Conservation (phyloP, 192 early-diverging fungal species). For the Nowakowskiella sp. region DNA sequence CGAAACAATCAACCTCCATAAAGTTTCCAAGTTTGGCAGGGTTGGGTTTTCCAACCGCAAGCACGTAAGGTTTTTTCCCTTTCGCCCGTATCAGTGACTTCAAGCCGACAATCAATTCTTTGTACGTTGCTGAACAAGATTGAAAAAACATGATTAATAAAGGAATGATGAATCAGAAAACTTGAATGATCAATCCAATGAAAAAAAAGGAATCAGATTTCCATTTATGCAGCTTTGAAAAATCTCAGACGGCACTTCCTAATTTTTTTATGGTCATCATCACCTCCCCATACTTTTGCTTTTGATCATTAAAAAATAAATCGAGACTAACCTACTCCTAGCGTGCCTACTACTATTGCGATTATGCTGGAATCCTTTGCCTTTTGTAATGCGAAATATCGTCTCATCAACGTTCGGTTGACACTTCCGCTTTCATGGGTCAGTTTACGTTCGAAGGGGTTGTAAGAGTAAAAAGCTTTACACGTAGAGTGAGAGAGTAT, state of each 20-base stretch:
- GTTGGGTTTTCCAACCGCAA: slow-evolving; percentile 90
- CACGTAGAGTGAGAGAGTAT: slow-evolving; percentile 67
- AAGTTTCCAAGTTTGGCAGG: slow-evolving; percentile 97
- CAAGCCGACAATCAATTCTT: slow-evolving; percentile 70
- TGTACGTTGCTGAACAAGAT: slow-evolving; percentile 57
- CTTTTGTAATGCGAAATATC: slow-evolving; percentile 81
- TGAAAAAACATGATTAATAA: slow-evolving; percentile 2
- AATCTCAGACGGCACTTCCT: slow-evolving; percentile 29
- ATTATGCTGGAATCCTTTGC: slow-evolving; percentile 87
- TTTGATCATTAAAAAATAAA: neutral
- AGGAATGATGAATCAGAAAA: neutral
- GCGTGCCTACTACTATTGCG: slow-evolving; percentile 92
- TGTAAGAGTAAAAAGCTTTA: slow-evolving; percentile 53
- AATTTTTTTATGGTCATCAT: slow-evolving; percentile 16
- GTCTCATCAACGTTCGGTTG: slow-evolving; percentile 32
- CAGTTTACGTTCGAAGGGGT: slow-evolving; percentile 46
- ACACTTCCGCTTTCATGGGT: slow-evolving; percentile 26
- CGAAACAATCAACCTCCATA: slow-evolving; percentile 87
- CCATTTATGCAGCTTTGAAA: too few relatives aligned
- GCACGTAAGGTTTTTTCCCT: slow-evolving; percentile 76
- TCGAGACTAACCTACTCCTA: slow-evolving; percentile 71
- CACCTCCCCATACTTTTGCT: slow-evolving; percentile 8
- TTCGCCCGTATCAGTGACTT: slow-evolving; percentile 64
- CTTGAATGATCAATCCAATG: neutral
- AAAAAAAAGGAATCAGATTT: too few relatives aligned